Evolutionary conservation across 768 basidiomycete genomes (phyloP), one percentile per base, ranked within the genome.

Genomic region (Leucogyrophana mollusca): DNA sequence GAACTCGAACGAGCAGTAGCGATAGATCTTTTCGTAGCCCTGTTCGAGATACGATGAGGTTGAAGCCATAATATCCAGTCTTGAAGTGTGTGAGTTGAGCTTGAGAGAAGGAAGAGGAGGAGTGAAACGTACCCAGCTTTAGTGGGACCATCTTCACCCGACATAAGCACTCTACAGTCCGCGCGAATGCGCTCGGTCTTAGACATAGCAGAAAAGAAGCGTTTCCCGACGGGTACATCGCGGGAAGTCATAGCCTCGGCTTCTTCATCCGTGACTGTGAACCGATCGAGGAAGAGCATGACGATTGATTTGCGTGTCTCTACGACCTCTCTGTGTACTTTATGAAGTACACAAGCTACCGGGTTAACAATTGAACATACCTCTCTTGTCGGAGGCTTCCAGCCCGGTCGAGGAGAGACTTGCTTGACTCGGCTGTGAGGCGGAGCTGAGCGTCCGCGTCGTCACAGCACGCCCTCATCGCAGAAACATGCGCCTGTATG

Each of bases 1-100:
- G 60, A 96, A 93, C 61, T 95, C 90, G 58, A 87, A 85, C 1
- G 83, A 78, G 61, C 85, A 81, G 82, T 88, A 94, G 20, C 92
- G 83, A 46, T 86, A 76, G 34, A 94, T 80, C 68, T 96, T 97
- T 48, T 90, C 83, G 65, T 90, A 94, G 2, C 85, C 94, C 53
- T 88, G 83, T 60, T 98, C 94, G 36, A 97, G 80, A 51, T 90
- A 78, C 8, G 82, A 73, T 0, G 87, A 83, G 0, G 91, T 96
- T 7, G 82, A 73, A 0, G 85, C 71, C 82, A 97, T 91, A 49
- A 97, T 91, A 58, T 97, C 95, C 36, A 90, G 67, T 3, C 94
- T 96, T 53, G 21, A 25, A 6, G 18, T 25, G 33, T n/a, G 14
- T 47, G 8, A 27, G 22, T 9, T 4, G 23, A 6, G n/a, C 17